Percentiles rank a stretch among this genome's conserved stretches.
These are phyloP conservation scores for Tricholoma sp. DNA, from an alignment of 768 basidiomycete genomes.

Conservation along the genomic window DNA sequence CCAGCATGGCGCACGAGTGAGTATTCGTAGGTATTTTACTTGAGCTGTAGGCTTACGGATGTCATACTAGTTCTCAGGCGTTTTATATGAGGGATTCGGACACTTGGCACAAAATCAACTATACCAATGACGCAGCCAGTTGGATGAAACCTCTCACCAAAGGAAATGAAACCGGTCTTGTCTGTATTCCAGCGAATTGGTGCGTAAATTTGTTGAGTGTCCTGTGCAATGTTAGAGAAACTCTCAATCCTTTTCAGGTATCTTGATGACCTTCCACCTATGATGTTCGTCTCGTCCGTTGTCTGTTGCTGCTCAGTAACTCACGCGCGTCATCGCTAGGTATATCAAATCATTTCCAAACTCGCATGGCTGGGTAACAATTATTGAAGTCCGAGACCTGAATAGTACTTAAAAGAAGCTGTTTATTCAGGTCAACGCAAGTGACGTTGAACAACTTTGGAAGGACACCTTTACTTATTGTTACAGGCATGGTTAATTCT, in stretches of 20 bases:
- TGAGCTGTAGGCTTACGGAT: constrained; percentile 1
- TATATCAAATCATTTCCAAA: constrained; percentile 66
- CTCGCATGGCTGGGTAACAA: constrained; percentile 64
- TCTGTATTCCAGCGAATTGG: constrained; percentile 69
- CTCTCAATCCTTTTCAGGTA: constrained; percentile 33
- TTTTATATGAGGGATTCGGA: constrained; percentile 68
- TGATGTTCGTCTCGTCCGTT: constrained; percentile 46
- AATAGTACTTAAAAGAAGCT: background rate
- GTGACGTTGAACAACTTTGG: constrained; percentile 69
- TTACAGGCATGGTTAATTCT: constrained; percentile 38
- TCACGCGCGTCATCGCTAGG: constrained; percentile 28
- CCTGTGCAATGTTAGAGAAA: background rate
- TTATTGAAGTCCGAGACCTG: background rate
- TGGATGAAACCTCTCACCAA: constrained; percentile 75
- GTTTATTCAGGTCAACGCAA: constrained; percentile 46
- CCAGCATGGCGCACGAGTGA: constrained; percentile 14
- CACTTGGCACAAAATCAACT: constrained; percentile 70
- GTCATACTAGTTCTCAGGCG: constrained; percentile 44
- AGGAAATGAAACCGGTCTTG: constrained; percentile 58
- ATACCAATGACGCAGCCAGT: constrained; percentile 45
- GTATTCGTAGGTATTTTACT: constrained; percentile 19
- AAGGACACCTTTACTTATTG: constrained; percentile 69
- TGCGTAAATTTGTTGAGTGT: constrained; percentile 14
- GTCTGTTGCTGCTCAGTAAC: background rate
- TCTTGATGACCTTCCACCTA: constrained; percentile 69